Evolutionary conservation across 768 basidiomycete species (phyloP), one percentile per base, ranked within the genome.

Genomic region (Tremella fuciformis): DNA sequence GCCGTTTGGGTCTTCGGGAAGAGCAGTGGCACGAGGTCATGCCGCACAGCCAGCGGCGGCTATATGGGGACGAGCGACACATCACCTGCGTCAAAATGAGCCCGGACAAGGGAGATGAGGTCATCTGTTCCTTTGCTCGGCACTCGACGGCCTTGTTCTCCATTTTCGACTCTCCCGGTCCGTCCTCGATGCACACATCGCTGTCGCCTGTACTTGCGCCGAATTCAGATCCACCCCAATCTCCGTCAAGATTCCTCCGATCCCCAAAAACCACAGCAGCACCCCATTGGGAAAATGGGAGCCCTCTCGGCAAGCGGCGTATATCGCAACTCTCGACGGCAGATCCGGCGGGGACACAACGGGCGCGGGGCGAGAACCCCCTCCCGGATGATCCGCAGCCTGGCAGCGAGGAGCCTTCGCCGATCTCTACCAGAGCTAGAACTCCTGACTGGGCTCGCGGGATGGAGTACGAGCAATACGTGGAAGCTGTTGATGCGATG

Each of bases 1-100:
- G 90, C 55, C 83, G 85, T 26, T 89, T 92, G 73, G 89, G 88
- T 11, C 79, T 86, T 21, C 53, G 62, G 8, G 55, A 70, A n/a
- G 61, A 60, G n/a, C 69, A 69, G 49, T 73, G 71, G 65, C 60
- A 66, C 8, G 53, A 54, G 13, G 59, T 63, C 13, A 13, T 41
- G 16, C 59, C 64, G 8, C 44, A 34, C 25, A 38, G 58, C 39
- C 56, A 57, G 26, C 60, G 60, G 25, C 41, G 46, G 16, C 37
- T 62, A 18, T 55, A 40, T 40, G 40, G 39, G 13, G 58, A 60
- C 22, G 68, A 71, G 46, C 57, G 69, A 48, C 75, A 76, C 64
- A 70, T 72, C 37, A 76, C 75, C 18, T 71, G 71, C 50, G 75
- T 76, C 13, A 71, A 71, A 57, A 76, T 76, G 75, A 74, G 69